phyloP scores from a whole-genome alignment of 495 filamentous ascomycete genomes.

The Podospora comata region DNA sequence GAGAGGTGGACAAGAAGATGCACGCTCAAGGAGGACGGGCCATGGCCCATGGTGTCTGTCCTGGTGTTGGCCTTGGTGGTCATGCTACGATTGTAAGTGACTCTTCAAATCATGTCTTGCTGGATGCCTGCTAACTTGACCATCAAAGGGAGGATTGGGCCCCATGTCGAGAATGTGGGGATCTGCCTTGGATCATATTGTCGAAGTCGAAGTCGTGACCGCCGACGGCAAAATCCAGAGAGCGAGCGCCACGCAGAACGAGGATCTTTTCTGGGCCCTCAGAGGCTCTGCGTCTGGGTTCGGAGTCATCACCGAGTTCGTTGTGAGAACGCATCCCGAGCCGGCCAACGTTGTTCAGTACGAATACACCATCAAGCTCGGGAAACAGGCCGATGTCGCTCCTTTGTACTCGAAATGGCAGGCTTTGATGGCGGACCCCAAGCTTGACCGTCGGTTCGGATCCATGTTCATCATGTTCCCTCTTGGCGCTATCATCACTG shows the following conservation, averaged over 20 bases:
- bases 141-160: constrained; percentile 47
- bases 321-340: constrained; percentile 56
- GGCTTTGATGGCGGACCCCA: constrained; percentile 47
- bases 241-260: constrained; percentile 48
- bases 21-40: constrained; percentile 60
- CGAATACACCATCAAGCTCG: constrained; percentile 46
- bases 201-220: constrained; percentile 59
- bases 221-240: constrained; percentile 55
- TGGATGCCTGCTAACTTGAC: too few relatives aligned
- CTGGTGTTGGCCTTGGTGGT: constrained; percentile 65
- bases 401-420: constrained; percentile 42
- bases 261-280: constrained; percentile 59
- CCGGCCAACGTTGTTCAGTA: constrained; percentile 53
- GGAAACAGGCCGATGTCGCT: constrained; percentile 41
- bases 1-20: constrained; percentile 57
- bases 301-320: constrained; percentile 63
- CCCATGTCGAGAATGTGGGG: constrained; percentile 58
- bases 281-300: constrained; percentile 60
- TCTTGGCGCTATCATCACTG: constrained; percentile 48
- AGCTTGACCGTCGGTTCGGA: constrained; percentile 53
- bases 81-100: constrained; percentile 57
- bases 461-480: constrained; percentile 50
- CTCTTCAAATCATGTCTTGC: too few relatives aligned
- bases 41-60: constrained; percentile 64
- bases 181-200: constrained; percentile 48